A percentile compares a stretch with the other conserved stretches of the same genome.
These are phyloP conservation scores for Punica granatum DNA, from an alignment of 345 rosid genomes.

Conservation along the genomic window DNA sequence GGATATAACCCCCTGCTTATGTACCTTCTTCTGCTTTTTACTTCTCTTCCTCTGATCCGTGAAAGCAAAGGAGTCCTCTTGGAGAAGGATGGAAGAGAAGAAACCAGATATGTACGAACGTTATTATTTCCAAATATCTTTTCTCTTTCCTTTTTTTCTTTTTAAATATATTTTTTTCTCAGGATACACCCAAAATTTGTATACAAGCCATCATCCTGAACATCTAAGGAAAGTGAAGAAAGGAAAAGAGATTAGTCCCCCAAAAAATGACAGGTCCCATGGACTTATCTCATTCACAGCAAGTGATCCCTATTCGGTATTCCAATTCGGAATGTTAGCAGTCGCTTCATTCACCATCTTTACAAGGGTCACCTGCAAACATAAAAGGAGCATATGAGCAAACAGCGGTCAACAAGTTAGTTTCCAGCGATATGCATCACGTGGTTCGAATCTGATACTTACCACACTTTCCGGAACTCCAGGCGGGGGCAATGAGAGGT, in stretches of 20 bases:
- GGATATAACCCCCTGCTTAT: not conserved
- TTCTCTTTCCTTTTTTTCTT: not conserved
- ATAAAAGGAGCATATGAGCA: not conserved
- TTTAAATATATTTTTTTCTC: not conserved
- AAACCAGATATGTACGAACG: too few relatives aligned
- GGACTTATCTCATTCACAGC: not conserved
- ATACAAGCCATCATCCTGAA: not conserved
- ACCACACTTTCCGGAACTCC: constrained; percentile 99
- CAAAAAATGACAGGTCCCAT: not conserved
- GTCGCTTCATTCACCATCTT: constrained; percentile 22
- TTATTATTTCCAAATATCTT: not conserved
- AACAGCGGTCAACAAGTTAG: not conserved
- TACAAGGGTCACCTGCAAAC: constrained; percentile 17
- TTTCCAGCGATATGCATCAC: not conserved
- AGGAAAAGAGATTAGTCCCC: not conserved
- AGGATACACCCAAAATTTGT: not conserved
- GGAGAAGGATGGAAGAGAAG: not conserved
- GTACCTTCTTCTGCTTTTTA: not conserved
- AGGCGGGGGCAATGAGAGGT: constrained; percentile 76
- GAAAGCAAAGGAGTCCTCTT: not conserved
- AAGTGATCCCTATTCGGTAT: constrained; percentile 3
- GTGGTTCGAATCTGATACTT: constrained; percentile 20
- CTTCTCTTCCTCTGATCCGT: not conserved
- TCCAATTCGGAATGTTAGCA: constrained; percentile 19
- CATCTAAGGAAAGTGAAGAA: not conserved